A percentile compares a stretch with the other conserved stretches of the same genome.
phyloP scores from a whole-genome alignment of 2,329 filamentous ascomycete genomes.

The Paecilomyces sp. region DNA sequence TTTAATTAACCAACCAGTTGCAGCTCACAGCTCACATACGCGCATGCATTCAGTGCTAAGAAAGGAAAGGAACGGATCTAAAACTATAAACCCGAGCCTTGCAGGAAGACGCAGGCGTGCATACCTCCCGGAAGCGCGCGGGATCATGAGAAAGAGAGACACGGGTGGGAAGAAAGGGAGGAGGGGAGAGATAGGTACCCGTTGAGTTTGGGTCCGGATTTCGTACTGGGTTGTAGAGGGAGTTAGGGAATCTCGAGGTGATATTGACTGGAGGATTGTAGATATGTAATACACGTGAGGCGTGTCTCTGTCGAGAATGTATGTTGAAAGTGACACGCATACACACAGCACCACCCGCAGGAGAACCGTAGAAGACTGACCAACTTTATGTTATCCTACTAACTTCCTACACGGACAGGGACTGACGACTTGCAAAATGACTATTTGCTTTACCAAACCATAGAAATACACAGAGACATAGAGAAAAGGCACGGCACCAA shows the following conservation, averaged over 20 bases:
- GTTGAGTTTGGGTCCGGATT: background rate
- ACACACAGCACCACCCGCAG: no score
- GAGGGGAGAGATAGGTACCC: background rate
- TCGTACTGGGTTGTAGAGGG: background rate
- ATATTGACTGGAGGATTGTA: background rate
- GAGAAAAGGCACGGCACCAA: background rate
- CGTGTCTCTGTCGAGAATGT: background rate
- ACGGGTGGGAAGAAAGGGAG: no score
- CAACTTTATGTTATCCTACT: background rate
- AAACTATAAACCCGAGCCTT: background rate
- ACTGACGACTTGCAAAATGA: background rate
- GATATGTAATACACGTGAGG: background rate
- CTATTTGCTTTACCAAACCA: background rate
- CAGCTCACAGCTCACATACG: background rate
- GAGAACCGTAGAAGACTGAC: no score
- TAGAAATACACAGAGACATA: background rate
- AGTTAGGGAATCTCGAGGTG: background rate
- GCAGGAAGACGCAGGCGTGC: background rate
- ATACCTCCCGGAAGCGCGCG: background rate
- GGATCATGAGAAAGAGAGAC: background rate
- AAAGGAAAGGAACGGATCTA: background rate
- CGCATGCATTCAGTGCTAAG: background rate
- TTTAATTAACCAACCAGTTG: no score
- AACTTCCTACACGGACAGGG: background rate
- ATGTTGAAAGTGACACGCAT: background rate